Conservation (phyloP, 805 yeast species). For the Candida tallmaniae region DNA sequence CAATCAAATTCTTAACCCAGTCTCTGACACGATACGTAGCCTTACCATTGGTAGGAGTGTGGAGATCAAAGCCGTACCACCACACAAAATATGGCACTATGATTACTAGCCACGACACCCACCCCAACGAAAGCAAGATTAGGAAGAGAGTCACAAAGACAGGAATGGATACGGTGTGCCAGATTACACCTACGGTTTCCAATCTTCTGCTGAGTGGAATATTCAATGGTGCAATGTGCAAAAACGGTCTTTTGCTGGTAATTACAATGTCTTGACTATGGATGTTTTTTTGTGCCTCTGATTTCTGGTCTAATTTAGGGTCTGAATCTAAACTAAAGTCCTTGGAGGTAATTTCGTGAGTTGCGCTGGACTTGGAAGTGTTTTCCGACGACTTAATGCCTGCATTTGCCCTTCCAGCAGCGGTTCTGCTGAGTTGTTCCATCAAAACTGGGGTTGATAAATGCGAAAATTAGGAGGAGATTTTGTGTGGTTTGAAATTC, state of each 20-base stretch:
- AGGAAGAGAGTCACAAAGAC: slow-evolving; percentile 51
- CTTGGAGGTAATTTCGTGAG: no score
- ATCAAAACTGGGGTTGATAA: no score
- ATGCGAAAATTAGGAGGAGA: no score
- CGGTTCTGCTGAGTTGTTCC: no score
- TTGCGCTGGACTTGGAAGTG: no score
- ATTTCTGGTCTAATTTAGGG: no score
- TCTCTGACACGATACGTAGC: slow-evolving; percentile 53
- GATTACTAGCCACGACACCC: slow-evolving; percentile 68
- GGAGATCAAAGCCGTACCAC: slow-evolving; percentile 53
- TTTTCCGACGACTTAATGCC: no score
- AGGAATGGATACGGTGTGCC: slow-evolving; percentile 74
- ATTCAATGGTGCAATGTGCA: slow-evolving; percentile 49
- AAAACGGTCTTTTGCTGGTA: slow-evolving; percentile 8
- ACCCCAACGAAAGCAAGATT: slow-evolving; percentile 37
- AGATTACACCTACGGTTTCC: slow-evolving; percentile 63
- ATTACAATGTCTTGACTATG: slow-evolving; percentile 3
- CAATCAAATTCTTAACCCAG: slow-evolving; percentile 48
- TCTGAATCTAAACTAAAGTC: no score
- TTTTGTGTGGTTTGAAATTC: no score
- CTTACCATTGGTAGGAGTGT: slow-evolving; percentile 72
- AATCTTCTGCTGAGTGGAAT: slow-evolving; percentile 55
- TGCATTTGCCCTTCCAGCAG: no score
- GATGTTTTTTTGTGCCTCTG: background rate
- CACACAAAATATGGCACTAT: slow-evolving; percentile 55